A percentile compares a stretch with the other conserved stretches of the same genome.
These are phyloP conservation scores for Magnaporthiopsis poae DNA, from an alignment of 2,329 filamentous ascomycete species.

Conservation along the genomic window DNA sequence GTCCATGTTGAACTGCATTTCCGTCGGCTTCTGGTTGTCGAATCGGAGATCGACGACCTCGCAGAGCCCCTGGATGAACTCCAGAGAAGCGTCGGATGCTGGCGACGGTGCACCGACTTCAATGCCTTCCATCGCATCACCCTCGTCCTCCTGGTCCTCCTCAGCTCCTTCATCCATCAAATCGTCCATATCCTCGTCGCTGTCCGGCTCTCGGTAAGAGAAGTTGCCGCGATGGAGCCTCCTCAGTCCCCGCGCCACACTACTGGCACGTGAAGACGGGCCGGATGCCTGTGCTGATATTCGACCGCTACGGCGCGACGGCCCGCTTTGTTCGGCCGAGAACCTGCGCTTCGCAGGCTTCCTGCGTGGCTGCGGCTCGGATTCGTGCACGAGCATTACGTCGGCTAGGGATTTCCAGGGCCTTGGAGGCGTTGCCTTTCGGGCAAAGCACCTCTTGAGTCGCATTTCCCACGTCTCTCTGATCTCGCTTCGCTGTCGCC, in stretches of 20 bases:
- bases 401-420: constrained; percentile 14
- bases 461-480: constrained; percentile 67
- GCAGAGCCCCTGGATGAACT: constrained; percentile 57
- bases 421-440: constrained; percentile 20
- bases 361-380: constrained; percentile 1
- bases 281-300: constrained; percentile 20
- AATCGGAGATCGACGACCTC: constrained; percentile 60
- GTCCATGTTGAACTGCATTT: constrained; percentile 58
- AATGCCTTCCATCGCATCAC: constrained; percentile 9
- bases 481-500: constrained; percentile 73
- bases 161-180: background rate
- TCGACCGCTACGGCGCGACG: constrained; percentile 29
- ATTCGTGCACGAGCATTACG: constrained; percentile 6
- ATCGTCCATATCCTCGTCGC: constrained; percentile 29
- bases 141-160: constrained; percentile 12
- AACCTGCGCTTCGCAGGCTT: background rate
- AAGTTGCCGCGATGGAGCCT: constrained; percentile 11
- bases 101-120: constrained; percentile 8
- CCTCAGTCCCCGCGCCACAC: constrained; percentile 17
- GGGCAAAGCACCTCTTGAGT: constrained; percentile 57
- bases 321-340: constrained; percentile 5
- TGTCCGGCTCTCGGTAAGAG: constrained; percentile 37
- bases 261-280: constrained; percentile 21
- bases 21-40: constrained; percentile 65
- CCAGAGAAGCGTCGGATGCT: constrained; percentile 8